phyloP scores from a whole-genome alignment of 2,329 filamentous ascomycete genomes.

The Ascochyta viciae-villosae region DNA sequence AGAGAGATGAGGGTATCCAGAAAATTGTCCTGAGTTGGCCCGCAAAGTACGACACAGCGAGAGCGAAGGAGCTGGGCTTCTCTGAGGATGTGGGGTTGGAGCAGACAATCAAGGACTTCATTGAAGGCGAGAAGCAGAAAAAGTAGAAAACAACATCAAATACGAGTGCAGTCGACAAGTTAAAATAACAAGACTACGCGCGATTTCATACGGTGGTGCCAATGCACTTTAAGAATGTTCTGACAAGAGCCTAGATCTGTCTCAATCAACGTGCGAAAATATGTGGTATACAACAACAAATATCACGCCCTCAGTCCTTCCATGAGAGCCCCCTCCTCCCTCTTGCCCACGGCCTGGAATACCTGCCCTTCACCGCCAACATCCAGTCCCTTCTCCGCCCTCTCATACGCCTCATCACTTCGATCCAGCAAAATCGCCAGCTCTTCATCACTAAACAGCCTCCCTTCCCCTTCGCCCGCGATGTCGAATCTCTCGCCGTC shows the following conservation, averaged over 20 bases:
- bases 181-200: too few species aligned
- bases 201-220: too few species aligned
- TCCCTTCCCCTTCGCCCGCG: conserved; percentile 61
- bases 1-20: conserved; percentile 58
- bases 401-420: conserved; percentile 69
- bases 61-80: conserved; percentile 63
- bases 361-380: conserved; percentile 64
- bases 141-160: not conserved
- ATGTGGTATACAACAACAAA: not conserved
- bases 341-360: conserved; percentile 85
- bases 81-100: conserved; percentile 57
- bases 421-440: conserved; percentile 81
- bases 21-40: conserved; percentile 65
- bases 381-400: conserved; percentile 80
- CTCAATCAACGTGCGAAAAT: not conserved
- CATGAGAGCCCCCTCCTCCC: conserved; percentile 60
- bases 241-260: too few species aligned
- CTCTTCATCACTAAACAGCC: conserved; percentile 77
- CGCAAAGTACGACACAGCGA: conserved; percentile 61
- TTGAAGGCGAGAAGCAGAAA: conserved; percentile 37
- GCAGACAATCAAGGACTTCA: conserved; percentile 56
- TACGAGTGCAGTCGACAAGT: not conserved
- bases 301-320: conserved; percentile 54
- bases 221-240: too few species aligned
- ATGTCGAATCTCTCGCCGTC: conserved; percentile 73